Evolutionary conservation across 176 grass and related monocot genomes (phyloP), one percentile per base, ranked within the genome.

Genomic region (Oryza australiensis): DNA sequence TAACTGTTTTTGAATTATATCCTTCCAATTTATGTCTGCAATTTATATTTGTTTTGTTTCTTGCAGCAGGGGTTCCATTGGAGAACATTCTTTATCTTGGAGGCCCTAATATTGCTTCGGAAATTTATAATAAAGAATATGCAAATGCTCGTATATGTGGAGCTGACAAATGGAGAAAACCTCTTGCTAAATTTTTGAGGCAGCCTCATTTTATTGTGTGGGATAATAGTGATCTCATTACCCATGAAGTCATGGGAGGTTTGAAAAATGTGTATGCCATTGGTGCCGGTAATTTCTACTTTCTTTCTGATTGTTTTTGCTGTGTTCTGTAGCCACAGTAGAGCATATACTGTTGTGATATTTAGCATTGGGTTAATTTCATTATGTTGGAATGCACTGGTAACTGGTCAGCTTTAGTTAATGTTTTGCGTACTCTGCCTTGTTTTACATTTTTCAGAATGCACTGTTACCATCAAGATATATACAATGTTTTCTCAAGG

Each of bases 91-190:
- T 99, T 38, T 99, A 99, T 89, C 90, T 99, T 73, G 96, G 96
- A 62, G 96, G 96, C 3, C 96, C 96, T 64, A 99, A 99, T 37
- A 99, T 99, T 51, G 93, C 96, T 67, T 91, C 96, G 16, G 96
- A 99, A 84, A 99, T 99, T 77, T 99, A 99, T 82, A 99, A 99
- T 89, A 99, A 91, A 82, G 96, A 99, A 59, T 99, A 99, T 76
- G 96, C 91, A 69, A 99, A 99, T 68, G 96, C 96, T 64, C 88
- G 96, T 35, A 95, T 99, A 70, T 99, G 96, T 66, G 96, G 96
- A 83, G 86, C 93, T 43, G 88, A 92, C 28, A 99, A 99, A 81
- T 99, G 96, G 96, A 92, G 96, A 53, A 99, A 99, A 79, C 87
- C 93, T 68, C 85, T 99, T 71, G 93, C 96, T 9, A 93, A 99